Percentiles rank a stretch among this genome's conserved stretches.
phyloP scores from a whole-genome alignment of 2,329 filamentous ascomycete species.

The Pestalotiopsis sp. region DNA sequence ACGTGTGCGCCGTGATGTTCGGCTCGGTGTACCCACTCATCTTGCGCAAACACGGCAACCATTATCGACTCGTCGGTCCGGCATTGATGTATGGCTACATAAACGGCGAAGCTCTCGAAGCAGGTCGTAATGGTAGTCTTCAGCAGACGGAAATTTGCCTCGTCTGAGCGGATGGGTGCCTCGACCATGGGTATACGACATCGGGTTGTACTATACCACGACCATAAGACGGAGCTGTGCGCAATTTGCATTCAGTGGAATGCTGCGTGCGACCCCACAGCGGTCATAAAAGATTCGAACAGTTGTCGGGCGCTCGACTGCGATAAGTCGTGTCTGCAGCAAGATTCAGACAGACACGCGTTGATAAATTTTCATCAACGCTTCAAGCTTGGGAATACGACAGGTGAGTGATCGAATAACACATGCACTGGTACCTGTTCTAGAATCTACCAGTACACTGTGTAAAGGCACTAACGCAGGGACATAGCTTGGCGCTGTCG shows the following conservation, averaged over 20 bases:
- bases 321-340: no score
- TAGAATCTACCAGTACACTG: background rate
- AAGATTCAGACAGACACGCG: background rate
- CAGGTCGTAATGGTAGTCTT: background rate
- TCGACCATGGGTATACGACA: background rate
- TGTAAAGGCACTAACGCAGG: background rate
- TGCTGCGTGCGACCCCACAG: no score
- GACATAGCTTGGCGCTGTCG: background rate
- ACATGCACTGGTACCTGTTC: background rate
- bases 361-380: background rate
- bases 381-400: background rate
- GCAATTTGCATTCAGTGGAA: no score
- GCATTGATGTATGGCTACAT: conserved; percentile 5
- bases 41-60: background rate
- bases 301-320: no score
- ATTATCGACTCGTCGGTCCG: conserved; percentile 1
- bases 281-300: no score
- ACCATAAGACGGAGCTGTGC: no score
- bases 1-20: background rate
- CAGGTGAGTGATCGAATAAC: background rate
- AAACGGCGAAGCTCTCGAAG: background rate
- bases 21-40: conserved; percentile 8
- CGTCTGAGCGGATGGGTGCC: background rate
- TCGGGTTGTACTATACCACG: background rate
- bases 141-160: background rate